Percentiles rank a stretch among this genome's conserved stretches.
Evolutionary conservation across 768 basidiomycete species (phyloP).

Genomic region (Pisolithus sp.): DNA sequence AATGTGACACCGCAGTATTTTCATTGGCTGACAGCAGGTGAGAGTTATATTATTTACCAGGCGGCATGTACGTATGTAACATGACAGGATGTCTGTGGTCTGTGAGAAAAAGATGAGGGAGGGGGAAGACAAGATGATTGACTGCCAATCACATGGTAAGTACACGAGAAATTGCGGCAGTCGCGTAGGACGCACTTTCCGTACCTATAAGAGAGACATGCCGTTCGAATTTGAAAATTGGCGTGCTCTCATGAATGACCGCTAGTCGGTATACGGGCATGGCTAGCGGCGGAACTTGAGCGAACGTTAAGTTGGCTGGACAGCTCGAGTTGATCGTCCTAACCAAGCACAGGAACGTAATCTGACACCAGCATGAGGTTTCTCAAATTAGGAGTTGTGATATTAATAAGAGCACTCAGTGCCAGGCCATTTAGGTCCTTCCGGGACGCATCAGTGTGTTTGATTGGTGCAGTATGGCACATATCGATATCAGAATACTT

Average conservation of each 20-base stretch:
- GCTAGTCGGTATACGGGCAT: background rate
- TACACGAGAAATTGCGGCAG: background rate
- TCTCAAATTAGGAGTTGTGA: background rate
- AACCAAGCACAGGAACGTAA: background rate
- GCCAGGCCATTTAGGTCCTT: background rate
- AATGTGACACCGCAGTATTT: background rate
- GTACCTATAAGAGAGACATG: background rate
- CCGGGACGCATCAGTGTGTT: background rate
- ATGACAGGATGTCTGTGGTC: background rate
- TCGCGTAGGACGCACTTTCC: too few species aligned
- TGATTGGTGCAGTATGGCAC: background rate
- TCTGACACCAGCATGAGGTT: background rate
- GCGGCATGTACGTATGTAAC: background rate
- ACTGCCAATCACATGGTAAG: background rate
- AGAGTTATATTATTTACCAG: background rate
- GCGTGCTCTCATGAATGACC: slow-evolving; percentile 2
- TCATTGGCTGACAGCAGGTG: background rate
- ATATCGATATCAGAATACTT: background rate
- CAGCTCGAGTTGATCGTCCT: background rate
- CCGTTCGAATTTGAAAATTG: slow-evolving; percentile 2
- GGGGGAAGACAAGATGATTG: background rate
- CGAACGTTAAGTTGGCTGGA: background rate
- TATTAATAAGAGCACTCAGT: background rate
- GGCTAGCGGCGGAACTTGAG: background rate
- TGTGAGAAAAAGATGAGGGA: background rate